A percentile compares a stretch with the other conserved stretches of the same genome.
Evolutionary conservation across 2,329 filamentous ascomycete species (phyloP).

Genomic region (Falciphora oryzae): DNA sequence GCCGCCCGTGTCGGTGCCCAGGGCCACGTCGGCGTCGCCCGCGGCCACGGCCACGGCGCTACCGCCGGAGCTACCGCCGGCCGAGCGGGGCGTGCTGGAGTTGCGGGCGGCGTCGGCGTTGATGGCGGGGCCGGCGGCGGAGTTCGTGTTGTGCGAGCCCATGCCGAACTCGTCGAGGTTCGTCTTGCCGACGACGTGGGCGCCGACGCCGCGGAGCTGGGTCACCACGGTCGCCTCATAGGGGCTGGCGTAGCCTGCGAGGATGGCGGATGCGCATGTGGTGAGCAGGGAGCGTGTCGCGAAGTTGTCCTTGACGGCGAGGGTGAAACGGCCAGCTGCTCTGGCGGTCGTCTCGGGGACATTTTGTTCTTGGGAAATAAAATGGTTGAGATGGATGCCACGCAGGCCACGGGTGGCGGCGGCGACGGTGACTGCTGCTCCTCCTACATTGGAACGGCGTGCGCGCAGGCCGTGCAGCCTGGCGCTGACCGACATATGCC

Average conservation of each 20-base stretch:
- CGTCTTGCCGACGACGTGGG: constrained; percentile 67
- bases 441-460: constrained; percentile 2
- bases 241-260: constrained; percentile 63
- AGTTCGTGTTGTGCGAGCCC: constrained; percentile 29
- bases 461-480: constrained; percentile 7
- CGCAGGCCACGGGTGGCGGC: neutral
- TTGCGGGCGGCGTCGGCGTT: neutral
- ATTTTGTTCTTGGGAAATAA: neutral
- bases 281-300: constrained; percentile 58
- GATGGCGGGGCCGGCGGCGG: constrained; percentile 21
- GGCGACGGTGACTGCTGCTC: neutral
- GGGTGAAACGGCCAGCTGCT: constrained; percentile 24
- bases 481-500: constrained; percentile 14
- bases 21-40: constrained; percentile 52
- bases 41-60: constrained; percentile 79
- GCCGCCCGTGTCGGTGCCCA: constrained; percentile 92
- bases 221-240: constrained; percentile 75
- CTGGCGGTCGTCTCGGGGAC: neutral
- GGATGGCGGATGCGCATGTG: constrained; percentile 73
- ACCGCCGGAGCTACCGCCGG: constrained; percentile 88
- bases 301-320: constrained; percentile 73
- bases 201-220: constrained; percentile 57
- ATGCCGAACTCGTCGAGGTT: constrained; percentile 69
- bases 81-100: constrained; percentile 44
- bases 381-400: constrained; percentile 7